Evolutionary conservation across 495 filamentous ascomycete species (phyloP).

Genomic region (Parmelia sp.): DNA sequence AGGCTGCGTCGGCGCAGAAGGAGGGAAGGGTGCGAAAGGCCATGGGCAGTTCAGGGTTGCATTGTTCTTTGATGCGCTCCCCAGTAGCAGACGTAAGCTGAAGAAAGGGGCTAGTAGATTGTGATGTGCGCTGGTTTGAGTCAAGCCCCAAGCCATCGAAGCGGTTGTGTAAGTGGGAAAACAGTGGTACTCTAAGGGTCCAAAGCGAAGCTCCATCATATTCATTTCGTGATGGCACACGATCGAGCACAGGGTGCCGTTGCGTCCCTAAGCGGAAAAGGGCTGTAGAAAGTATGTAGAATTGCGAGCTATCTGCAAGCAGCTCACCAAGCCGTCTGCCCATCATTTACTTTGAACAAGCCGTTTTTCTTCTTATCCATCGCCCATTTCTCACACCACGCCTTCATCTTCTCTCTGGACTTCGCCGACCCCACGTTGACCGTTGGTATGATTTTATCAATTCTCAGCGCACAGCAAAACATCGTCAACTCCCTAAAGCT

Average conservation of each 20-base stretch:
- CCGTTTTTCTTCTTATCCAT: conserved; percentile 78
- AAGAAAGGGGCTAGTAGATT: not conserved
- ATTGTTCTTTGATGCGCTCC: too few relatives aligned
- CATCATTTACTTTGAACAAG: conserved; percentile 49
- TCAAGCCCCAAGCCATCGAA: not conserved
- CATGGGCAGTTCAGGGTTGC: not conserved
- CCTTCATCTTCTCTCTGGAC: conserved; percentile 76
- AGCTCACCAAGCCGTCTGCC: conserved; percentile 23
- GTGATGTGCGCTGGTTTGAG: not conserved
- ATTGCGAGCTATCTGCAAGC: not conserved
- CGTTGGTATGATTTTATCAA: conserved; percentile 85
- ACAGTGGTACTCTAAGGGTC: not conserved
- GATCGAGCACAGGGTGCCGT: not conserved
- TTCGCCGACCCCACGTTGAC: conserved; percentile 79
- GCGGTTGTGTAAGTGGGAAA: not conserved
- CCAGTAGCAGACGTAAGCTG: not conserved
- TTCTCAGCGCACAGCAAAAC: conserved; percentile 81
- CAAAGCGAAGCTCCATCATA: not conserved
- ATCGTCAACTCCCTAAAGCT: conserved; percentile 89
- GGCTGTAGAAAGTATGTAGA: not conserved
- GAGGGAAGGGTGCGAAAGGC: not conserved
- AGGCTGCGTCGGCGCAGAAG: not conserved
- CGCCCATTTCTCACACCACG: conserved; percentile 83
- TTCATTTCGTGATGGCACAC: not conserved
- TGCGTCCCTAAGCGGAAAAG: not conserved